Base-by-base conservation (phyloP, 768 basidiomycete species). In the Suillus spraguei region DNA sequence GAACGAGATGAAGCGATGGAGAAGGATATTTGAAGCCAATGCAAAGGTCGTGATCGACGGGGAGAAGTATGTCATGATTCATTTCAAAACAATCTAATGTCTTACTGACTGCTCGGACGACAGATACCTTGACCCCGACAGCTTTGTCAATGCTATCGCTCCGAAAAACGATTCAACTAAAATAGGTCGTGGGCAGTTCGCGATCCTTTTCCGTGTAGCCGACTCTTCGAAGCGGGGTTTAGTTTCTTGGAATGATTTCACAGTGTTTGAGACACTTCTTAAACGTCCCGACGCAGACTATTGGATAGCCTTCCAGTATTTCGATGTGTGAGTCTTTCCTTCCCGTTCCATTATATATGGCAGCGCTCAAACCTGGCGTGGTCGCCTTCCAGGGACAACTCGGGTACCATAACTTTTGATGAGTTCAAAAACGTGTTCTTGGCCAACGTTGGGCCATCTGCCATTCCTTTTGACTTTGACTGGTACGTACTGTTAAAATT, bases 231-330 rank as follows among this genome's bases (percentile, higher is more conserved):
- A 86, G 72, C 85, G 88, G 67, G 94, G 89, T 42, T 79, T 91
- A 32, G 84, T 97, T 60, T 90, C 91, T 59, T 98, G 94, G 90
- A 95, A 97, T 70, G 97, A 99, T 76, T 99, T 97, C 69, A 89
- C 88, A 7, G 90, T 97, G 65, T 99, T 99, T 73, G 91, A 99
- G 81, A 96, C 95, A 20, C 79, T 93, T 66, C 79, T 97, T 70
- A 95, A 98, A 80, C 84, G 92, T 67, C 94, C 97, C 22, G 97
- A 98, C 76, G 97, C 97, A 36, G 95, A 98, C 75, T 96, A 97
- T 76, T 94, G 91, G 85, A 95, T 96, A 77, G 95, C 95, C 22
- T 97, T 97, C 81, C 90, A 92, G 74, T 96, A 93, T 73, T 97
- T 97, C 75, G 95, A 97, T 76, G 91, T 90, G 94, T 95, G 78